These are phyloP conservation scores for Xylariaceae sp. DNA, from an alignment of 2,329 filamentous ascomycete genomes.

Conservation along the genomic window DNA sequence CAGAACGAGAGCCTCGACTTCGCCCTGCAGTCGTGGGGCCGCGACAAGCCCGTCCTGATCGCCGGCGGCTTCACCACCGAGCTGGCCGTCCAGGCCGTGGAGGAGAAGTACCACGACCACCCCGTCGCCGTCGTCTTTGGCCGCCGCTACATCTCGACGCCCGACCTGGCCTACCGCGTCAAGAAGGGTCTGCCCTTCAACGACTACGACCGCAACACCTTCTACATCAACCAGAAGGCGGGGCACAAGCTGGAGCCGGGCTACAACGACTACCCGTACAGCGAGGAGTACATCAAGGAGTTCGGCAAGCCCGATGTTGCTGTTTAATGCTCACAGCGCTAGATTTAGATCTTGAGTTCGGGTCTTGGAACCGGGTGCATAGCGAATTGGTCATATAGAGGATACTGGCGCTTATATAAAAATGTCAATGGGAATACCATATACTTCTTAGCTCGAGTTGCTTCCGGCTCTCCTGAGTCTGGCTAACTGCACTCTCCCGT, in stretches of 20 bases:
- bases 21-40: slow-evolving; percentile 32
- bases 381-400: no score
- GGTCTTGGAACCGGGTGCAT: no score
- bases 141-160: slow-evolving; percentile 19
- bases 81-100: slow-evolving; percentile 19
- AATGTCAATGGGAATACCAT: no score
- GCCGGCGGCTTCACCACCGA: slow-evolving; percentile 17
- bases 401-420: no score
- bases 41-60: slow-evolving; percentile 27
- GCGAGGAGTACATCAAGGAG: slow-evolving; percentile 4
- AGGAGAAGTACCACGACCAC: no score
- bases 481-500: no score
- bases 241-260: slow-evolving; percentile 22
- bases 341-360: no score
- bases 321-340: no score
- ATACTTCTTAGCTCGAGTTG: no score
- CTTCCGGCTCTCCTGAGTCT: no score
- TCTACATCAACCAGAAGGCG: slow-evolving; percentile 18
- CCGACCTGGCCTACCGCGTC: slow-evolving; percentile 16
- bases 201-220: slow-evolving; percentile 18
- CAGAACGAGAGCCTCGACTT: slow-evolving; percentile 28
- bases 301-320: no score
- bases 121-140: slow-evolving; percentile 19
- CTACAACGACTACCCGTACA: slow-evolving; percentile 29
- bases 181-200: slow-evolving; percentile 15